These are phyloP conservation scores for Orbilia javanica DNA, from an alignment of 2,329 filamentous ascomycete species.

Conservation along the genomic window DNA sequence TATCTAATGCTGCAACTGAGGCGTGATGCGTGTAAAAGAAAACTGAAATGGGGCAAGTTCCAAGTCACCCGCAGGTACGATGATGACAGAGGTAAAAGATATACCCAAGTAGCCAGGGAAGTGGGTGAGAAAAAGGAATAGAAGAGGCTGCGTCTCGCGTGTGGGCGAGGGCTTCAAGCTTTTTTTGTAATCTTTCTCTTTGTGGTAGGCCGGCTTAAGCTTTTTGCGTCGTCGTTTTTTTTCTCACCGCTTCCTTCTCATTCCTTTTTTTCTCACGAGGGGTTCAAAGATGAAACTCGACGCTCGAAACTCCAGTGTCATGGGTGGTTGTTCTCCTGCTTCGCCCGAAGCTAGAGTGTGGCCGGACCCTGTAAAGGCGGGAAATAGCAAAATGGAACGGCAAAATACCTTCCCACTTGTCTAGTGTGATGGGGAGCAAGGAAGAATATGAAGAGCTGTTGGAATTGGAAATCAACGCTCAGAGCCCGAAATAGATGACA, in stretches of 20 bases:
- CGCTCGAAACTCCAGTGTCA: slow-evolving; percentile 57
- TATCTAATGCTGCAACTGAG: slow-evolving; percentile 18
- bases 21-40: slow-evolving; percentile 30
- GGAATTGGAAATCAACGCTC: slow-evolving; percentile 41
- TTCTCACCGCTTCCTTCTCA: slow-evolving; percentile 53
- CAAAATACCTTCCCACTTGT: slow-evolving; percentile 59
- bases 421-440: slow-evolving; percentile 31
- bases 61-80: slow-evolving; percentile 45
- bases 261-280: slow-evolving; percentile 56
- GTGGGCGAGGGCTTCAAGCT: slow-evolving; percentile 56
- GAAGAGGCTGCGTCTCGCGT: slow-evolving; percentile 55
- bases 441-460: slow-evolving; percentile 39
- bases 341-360: slow-evolving; percentile 55
- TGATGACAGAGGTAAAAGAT: slow-evolving; percentile 52
- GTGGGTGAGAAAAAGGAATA: slow-evolving; percentile 54
- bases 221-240: slow-evolving; percentile 46
- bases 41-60: slow-evolving; percentile 48
- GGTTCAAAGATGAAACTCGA: slow-evolving; percentile 57
- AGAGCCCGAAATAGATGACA: slow-evolving; percentile 50
- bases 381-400: slow-evolving; percentile 51
- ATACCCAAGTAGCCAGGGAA: slow-evolving; percentile 40
- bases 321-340: slow-evolving; percentile 56
- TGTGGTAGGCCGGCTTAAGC: slow-evolving; percentile 52
- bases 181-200: slow-evolving; percentile 57
- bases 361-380: slow-evolving; percentile 56